phyloP scores from a whole-genome alignment of 306 rosid species.

The Glycine soja region DNA sequence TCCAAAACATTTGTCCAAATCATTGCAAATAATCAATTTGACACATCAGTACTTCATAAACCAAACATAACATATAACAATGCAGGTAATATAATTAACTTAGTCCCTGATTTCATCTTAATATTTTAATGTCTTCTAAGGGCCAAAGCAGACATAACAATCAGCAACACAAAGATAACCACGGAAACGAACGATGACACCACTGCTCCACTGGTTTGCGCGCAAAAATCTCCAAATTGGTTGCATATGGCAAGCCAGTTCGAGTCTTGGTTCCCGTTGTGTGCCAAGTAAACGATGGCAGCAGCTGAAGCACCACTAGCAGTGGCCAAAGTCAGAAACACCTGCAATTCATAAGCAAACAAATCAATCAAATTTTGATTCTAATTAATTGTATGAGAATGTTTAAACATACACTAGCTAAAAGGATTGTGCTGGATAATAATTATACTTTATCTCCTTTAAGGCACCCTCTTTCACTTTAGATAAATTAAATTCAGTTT shows the following conservation, averaged over 20 bases:
- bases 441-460: not conserved
- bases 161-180: conserved; percentile 56
- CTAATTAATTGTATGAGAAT: too few relatives aligned
- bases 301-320: conserved; percentile 81
- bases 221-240: conserved; percentile 80
- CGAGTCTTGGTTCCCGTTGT: conserved; percentile 75
- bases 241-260: conserved; percentile 94
- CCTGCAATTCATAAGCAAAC: conserved; percentile 41
- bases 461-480: not conserved
- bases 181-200: conserved; percentile 68
- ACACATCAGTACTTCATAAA: conserved; percentile 8
- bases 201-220: conserved; percentile 72
- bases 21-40: conserved; percentile 22
- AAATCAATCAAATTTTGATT: not conserved
- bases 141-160: conserved; percentile 69
- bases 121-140: conserved; percentile 49
- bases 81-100: conserved; percentile 20
- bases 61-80: conserved; percentile 1
- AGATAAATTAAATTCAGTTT: too few relatives aligned
- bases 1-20: conserved; percentile 1
- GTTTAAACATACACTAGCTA: not conserved
- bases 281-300: conserved; percentile 82
- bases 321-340: conserved; percentile 70
- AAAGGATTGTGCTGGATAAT: not conserved
- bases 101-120: conserved; percentile 33